Evolutionary conservation across 1,284 basidiomycete genomes (phyloP).

Genomic region (Sporisorium iseilematis-ciliati): DNA sequence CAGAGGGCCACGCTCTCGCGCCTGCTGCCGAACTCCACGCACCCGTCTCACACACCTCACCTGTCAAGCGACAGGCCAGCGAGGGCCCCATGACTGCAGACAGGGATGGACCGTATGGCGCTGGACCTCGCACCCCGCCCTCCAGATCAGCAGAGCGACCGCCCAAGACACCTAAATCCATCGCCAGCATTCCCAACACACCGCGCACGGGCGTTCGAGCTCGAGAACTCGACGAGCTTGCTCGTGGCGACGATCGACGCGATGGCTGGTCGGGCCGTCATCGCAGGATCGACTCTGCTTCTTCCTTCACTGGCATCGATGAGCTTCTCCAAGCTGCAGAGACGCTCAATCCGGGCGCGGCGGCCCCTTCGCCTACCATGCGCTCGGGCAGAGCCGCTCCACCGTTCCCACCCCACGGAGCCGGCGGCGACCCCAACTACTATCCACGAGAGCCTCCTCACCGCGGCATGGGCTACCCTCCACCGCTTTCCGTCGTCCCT

Average conservation of each 20-base stretch:
- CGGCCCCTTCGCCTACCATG: slow-evolving; percentile 36
- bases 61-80: slow-evolving; percentile 49
- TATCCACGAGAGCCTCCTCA: slow-evolving; percentile 33
- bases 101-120: slow-evolving; percentile 12
- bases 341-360: slow-evolving; percentile 59
- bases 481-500: slow-evolving; percentile 34
- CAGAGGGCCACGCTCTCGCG: slow-evolving; percentile 24
- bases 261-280: slow-evolving; percentile 45
- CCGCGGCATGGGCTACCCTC: slow-evolving; percentile 33
- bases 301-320: slow-evolving; percentile 65
- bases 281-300: slow-evolving; percentile 43
- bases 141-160: slow-evolving; percentile 39
- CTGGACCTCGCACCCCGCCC: slow-evolving; percentile 40
- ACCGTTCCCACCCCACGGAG: slow-evolving; percentile 22
- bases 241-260: slow-evolving; percentile 36
- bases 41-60: slow-evolving; percentile 33
- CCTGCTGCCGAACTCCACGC: slow-evolving; percentile 31
- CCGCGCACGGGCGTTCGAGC: slow-evolving; percentile 44
- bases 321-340: slow-evolving; percentile 68
- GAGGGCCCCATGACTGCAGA: slow-evolving; percentile 47
- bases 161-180: slow-evolving; percentile 43
- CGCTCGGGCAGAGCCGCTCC: slow-evolving; percentile 25
- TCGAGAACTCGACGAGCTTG: slow-evolving; percentile 38
- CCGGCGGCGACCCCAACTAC: slow-evolving; percentile 25
- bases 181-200: slow-evolving; percentile 36